Conservation (phyloP, 1,284 basidiomycete species). For the Pseudozyma tsukubaensis region DNA sequence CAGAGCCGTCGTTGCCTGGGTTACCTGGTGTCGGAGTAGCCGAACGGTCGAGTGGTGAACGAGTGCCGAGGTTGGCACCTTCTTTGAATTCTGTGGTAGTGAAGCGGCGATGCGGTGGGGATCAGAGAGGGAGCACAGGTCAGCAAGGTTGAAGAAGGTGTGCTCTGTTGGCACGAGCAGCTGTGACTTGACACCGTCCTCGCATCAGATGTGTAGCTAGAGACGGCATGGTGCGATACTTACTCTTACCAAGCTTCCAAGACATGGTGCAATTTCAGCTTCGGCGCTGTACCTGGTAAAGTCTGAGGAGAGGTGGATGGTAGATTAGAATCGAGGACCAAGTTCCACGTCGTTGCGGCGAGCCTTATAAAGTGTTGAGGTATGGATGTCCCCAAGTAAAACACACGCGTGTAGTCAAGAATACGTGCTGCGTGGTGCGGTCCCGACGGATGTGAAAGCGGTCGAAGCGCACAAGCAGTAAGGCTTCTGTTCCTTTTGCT, state of each 20-base stretch:
- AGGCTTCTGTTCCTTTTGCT: no score
- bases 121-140: neutral
- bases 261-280: neutral
- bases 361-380: no score
- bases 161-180: neutral
- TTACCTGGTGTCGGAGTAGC: slow-evolving; percentile 60
- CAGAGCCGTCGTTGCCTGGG: slow-evolving; percentile 27
- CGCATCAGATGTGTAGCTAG: no score
- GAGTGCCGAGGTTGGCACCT: slow-evolving; percentile 51
- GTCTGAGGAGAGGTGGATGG: neutral
- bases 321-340: neutral
- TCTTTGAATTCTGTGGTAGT: slow-evolving; percentile 53
- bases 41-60: slow-evolving; percentile 57
- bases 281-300: neutral
- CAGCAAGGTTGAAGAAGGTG: neutral
- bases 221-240: slow-evolving; percentile 18
- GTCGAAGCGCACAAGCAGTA: no score
- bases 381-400: no score
- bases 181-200: neutral
- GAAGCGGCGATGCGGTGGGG: neutral
- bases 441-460: no score
- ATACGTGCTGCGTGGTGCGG: no score
- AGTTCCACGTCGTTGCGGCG: no score
- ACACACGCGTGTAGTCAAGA: no score
- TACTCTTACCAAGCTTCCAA: slow-evolving; percentile 65